A percentile compares a stretch with the other conserved stretches of the same genome.
Conservation (phyloP, 768 basidiomycete genomes). For the Leccinellum albellum region DNA sequence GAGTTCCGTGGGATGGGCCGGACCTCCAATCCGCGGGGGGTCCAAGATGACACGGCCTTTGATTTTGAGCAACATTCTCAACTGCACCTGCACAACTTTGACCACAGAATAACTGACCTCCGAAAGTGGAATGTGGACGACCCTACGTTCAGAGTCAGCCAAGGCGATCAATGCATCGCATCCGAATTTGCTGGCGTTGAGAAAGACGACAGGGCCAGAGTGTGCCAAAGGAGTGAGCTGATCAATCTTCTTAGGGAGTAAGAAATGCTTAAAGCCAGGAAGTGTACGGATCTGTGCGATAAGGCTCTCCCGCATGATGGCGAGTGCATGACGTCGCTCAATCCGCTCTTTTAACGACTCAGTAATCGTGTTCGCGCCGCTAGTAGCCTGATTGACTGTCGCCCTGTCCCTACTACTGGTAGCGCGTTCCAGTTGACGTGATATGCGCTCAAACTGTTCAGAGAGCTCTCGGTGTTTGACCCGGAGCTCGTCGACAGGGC, state of each 20-base stretch:
- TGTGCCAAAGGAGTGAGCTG: background rate
- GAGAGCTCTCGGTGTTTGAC: background rate
- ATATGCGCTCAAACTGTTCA: background rate
- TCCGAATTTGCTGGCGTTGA: background rate
- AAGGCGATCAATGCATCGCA: background rate
- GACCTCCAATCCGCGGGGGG: no score
- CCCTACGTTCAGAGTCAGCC: background rate
- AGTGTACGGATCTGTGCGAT: background rate
- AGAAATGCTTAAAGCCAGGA: background rate
- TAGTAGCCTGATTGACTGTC: background rate
- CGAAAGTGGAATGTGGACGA: background rate
- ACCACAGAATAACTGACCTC: background rate
- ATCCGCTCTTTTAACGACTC: background rate
- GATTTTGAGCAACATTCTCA: background rate
- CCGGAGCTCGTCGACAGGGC: background rate
- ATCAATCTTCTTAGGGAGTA: background rate
- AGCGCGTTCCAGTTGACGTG: background rate
- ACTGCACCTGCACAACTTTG: background rate
- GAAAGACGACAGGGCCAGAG: background rate
- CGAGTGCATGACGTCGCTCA: background rate
- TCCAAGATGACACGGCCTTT: background rate
- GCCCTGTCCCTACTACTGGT: background rate
- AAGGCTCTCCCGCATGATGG: background rate
- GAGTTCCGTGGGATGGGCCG: no score
- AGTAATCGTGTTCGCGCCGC: background rate